Conservation (phyloP, 2,329 filamentous ascomycete species). For the Xylaria hypoxylon region DNA sequence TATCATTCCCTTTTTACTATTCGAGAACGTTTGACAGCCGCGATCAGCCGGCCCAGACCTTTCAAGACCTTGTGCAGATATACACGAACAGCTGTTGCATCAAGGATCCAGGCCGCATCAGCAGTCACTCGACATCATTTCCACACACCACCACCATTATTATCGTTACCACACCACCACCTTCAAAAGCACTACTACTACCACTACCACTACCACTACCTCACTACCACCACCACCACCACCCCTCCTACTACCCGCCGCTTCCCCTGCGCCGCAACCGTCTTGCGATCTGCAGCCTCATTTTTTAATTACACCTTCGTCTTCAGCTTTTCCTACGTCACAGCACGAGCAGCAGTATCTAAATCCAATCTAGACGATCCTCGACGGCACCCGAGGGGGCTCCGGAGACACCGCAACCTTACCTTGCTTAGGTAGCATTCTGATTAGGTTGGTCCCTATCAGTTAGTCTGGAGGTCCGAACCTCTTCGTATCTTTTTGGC, state of each 20-base stretch:
- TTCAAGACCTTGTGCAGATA: slow-evolving; percentile 2
- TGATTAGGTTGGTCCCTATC: slow-evolving; percentile 17
- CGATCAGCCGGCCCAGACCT: slow-evolving; percentile 33
- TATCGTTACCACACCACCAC: slow-evolving; percentile 11
- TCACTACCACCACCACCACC: slow-evolving; percentile 17
- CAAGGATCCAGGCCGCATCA: slow-evolving; percentile 1
- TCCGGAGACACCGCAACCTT: slow-evolving; percentile 13
- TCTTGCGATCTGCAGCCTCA: slow-evolving; percentile 32
- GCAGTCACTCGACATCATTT: slow-evolving; percentile 30
- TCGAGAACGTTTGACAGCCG: slow-evolving; percentile 33
- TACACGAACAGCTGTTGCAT: slow-evolving; percentile 28
- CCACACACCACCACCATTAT: slow-evolving; percentile 6
- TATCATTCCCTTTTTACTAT: slow-evolving; percentile 14
- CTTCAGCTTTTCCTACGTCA: slow-evolving; percentile 27
- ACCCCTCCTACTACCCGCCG: slow-evolving; percentile 5
- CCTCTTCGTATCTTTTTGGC: slow-evolving; percentile 11
- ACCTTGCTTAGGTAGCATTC: slow-evolving; percentile 11
- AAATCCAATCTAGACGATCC: slow-evolving; percentile 1
- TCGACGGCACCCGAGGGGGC: slow-evolving; percentile 6
- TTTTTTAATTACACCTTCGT: slow-evolving; percentile 15
- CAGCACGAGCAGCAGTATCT: slow-evolving; percentile 14
- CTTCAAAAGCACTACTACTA: neutral
- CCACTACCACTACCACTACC: slow-evolving; percentile 9
- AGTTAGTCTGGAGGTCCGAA: slow-evolving; percentile 2
- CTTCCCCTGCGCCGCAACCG: slow-evolving; percentile 29